Conservation (phyloP, 1,284 basidiomycete genomes). For the Cutaneotrichosporon mucoides region DNA sequence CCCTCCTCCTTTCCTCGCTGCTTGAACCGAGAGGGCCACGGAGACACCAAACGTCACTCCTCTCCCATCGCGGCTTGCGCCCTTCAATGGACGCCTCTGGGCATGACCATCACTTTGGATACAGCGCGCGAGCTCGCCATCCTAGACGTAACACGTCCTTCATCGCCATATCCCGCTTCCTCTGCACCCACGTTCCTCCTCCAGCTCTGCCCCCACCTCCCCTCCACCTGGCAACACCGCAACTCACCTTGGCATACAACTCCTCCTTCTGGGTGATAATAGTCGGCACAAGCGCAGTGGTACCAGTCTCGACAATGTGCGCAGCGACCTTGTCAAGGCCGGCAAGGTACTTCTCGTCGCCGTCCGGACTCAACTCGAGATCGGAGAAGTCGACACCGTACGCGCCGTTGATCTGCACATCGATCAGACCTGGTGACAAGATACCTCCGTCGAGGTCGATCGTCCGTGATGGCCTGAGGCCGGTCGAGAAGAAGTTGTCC, state of each 20-base stretch:
- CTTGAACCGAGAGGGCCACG: too few relatives aligned
- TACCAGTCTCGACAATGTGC: slow-evolving; percentile 78
- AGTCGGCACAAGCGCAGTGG: slow-evolving; percentile 69
- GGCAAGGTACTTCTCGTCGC: slow-evolving; percentile 62
- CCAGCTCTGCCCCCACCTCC: too few relatives aligned
- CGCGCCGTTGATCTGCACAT: slow-evolving; percentile 69
- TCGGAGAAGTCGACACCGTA: slow-evolving; percentile 87
- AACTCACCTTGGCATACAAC: slow-evolving; percentile 50
- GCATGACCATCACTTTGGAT: too few relatives aligned
- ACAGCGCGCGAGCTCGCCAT: too few relatives aligned
- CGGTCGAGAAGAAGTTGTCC: slow-evolving; percentile 26
- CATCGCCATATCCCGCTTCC: too few relatives aligned
- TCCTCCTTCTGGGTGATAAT: slow-evolving; percentile 55
- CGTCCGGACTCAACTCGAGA: slow-evolving; percentile 56
- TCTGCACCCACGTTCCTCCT: too few relatives aligned
- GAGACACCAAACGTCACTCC: too few relatives aligned
- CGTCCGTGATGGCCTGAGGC: slow-evolving; percentile 15
- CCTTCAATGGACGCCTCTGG: too few relatives aligned
- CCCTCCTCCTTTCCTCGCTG: too few relatives aligned
- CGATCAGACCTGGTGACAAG: slow-evolving; percentile 73
- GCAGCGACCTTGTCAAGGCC: slow-evolving; percentile 67
- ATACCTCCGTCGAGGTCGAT: slow-evolving; percentile 58
- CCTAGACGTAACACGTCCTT: too few relatives aligned
- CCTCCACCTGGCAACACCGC: too few relatives aligned
- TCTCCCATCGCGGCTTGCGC: too few relatives aligned